Evolutionary conservation across 1,139 yeast species (phyloP).

Genomic region (Zygoascus hellenicus): DNA sequence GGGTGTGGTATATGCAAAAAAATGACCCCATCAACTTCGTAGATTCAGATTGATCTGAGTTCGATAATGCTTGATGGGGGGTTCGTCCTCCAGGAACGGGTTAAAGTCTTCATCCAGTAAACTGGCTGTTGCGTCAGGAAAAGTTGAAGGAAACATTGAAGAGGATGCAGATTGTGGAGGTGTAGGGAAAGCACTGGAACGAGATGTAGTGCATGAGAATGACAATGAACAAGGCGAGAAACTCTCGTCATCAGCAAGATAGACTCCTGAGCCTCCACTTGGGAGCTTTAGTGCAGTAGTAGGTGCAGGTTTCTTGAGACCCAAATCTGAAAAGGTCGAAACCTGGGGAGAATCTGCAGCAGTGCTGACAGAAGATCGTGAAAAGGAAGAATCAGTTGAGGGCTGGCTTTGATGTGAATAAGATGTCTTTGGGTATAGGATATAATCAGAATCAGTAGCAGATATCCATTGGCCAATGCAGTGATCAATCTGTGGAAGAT

Average conservation of each 20-base stretch:
- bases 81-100: conserved; percentile 13
- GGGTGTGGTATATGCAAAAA: too few species aligned
- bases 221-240: conserved; percentile 5
- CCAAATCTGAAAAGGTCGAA: conserved; percentile 1
- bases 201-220: background rate
- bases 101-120: conserved; percentile 11
- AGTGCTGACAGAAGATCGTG: background rate
- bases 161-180: conserved; percentile 4
- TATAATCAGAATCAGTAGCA: background rate
- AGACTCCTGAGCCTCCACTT: background rate
- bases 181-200: background rate
- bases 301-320: background rate
- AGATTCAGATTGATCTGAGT: background rate
- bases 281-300: background rate
- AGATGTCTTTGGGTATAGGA: background rate
- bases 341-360: background rate
- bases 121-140: background rate
- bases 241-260: conserved; percentile 2
- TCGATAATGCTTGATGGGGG: background rate
- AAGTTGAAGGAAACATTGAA: background rate
- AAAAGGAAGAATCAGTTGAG: background rate
- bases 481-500: conserved; percentile 1
- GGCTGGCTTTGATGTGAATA: conserved; percentile 1
- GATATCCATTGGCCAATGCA: conserved; percentile 6
- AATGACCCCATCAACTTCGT: too few species aligned